Evolutionary conservation across 768 basidiomycete genomes (phyloP), one percentile per base, ranked within the genome.

Genomic region (Cyclocybe aegerita): DNA sequence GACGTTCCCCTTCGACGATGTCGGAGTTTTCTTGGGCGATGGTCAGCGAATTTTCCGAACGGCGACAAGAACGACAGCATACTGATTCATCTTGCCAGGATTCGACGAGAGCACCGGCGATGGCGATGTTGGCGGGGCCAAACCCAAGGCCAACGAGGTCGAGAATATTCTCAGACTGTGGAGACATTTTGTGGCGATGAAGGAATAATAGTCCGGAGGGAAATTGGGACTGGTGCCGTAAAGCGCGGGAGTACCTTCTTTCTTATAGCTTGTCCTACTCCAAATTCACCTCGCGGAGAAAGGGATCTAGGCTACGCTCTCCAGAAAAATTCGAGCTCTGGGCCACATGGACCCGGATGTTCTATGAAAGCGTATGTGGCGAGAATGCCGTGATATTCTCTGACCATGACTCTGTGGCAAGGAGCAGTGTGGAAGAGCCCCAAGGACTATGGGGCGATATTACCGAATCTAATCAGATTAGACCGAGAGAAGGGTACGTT

Each of bases 91-190:
- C 43, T 47, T 48, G 44, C 62, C 71, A 71, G 56, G 67, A 70
- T 52, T 81, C 80, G n/a, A 77, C 60, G 53, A 79, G 65, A 15
- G 77, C 76, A 8, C 72, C 73, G 32, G 75, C 77, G 43, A 80
- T 67, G 32, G 80, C 79, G 49, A 81, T 65, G 56, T 79, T 79
- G 2, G 79, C 73, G 16, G 79, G 79, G 9, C 80, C 80, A 48
- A 80, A 80, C 2, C 80, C 80, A 11, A 79, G 58, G 40, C 77
- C 76, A 47, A 81, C 66, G 23, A 79, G 56, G 63, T 81, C 79
- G 63, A 71, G 75, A 14, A 70, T 52, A 10, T 46, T 52, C 12
- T 65, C 61, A 10, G 55, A 17, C 3, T 47, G 33, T 10, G 55
- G 49, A 39, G 48, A 46, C 56, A 61, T 63, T 38, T 50, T 50